Evolutionary conservation across 768 basidiomycete species (phyloP).

Genomic region (Suillus discolor): DNA sequence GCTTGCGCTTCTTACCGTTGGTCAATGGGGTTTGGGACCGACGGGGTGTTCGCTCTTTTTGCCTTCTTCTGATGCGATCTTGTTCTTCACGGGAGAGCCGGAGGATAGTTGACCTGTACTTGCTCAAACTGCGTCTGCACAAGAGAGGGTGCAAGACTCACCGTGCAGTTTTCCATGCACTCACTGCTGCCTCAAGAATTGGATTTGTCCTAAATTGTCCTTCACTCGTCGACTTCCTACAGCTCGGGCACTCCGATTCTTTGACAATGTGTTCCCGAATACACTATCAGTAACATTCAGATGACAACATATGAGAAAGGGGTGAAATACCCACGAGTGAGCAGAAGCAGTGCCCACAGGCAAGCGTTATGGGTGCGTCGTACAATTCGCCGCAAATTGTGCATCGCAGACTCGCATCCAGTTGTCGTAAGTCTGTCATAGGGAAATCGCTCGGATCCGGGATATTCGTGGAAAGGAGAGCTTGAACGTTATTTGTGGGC

Average conservation of each 20-base stretch:
- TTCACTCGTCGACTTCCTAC: conserved; percentile 61
- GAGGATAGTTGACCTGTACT: conserved; percentile 45
- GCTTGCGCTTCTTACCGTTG: conserved; percentile 41
- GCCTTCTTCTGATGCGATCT: conserved; percentile 7
- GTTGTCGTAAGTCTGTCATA: conserved; percentile 52
- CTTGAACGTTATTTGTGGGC: conserved; percentile 31
- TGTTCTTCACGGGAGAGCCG: conserved; percentile 40
- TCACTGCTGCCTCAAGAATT: conserved; percentile 68
- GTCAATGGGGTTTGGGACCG: conserved; percentile 17
- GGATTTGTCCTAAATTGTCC: conserved; percentile 66
- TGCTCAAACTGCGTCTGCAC: neutral
- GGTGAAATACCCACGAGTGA: conserved; percentile 53
- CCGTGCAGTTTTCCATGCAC: conserved; percentile 76
- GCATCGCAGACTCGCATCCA: conserved; percentile 72
- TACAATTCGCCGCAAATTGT: conserved; percentile 77
- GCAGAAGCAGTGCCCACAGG: conserved; percentile 84
- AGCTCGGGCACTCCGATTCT: conserved; percentile 74
- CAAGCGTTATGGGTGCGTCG: conserved; percentile 70
- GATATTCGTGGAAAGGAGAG: conserved; percentile 38
- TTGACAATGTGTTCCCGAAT: conserved; percentile 58
- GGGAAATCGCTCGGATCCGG: conserved; percentile 77
- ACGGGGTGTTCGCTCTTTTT: conserved; percentile 20
- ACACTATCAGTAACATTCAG: conserved; percentile 50
- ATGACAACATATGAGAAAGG: conserved; percentile 3
- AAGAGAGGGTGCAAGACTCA: conserved; percentile 30